Percentiles rank a stretch among this genome's conserved stretches.
These are phyloP conservation scores for Fusarium armeniacum DNA, from an alignment of 2,329 filamentous ascomycete genomes.

Conservation along the genomic window DNA sequence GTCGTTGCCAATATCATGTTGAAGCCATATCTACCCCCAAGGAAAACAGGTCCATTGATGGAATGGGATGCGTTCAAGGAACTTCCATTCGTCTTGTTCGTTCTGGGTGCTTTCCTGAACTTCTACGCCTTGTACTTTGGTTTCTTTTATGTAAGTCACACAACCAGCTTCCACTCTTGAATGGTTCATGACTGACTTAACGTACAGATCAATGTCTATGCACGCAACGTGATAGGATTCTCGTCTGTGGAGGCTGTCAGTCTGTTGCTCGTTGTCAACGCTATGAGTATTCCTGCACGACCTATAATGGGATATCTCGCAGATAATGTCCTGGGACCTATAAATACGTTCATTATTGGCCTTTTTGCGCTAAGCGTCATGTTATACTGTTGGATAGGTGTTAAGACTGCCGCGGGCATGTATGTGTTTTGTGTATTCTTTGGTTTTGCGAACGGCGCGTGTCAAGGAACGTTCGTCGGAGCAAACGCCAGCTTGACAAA, in stretches of 20 bases:
- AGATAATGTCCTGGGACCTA: constrained; percentile 65
- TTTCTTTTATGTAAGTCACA: constrained; percentile 60
- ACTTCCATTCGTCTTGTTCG: constrained; percentile 66
- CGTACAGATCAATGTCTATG: constrained; percentile 60
- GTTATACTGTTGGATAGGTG: constrained; percentile 52
- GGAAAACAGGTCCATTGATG: constrained; percentile 65
- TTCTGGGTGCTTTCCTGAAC: constrained; percentile 63
- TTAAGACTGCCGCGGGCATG: constrained; percentile 47
- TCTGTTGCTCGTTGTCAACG: constrained; percentile 76
- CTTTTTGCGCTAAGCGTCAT: constrained; percentile 50
- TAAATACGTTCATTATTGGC: constrained; percentile 60
- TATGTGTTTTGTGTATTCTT: constrained; percentile 52
- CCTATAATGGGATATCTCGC: constrained; percentile 71
- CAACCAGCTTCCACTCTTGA: constrained; percentile 48
- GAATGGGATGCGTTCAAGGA: constrained; percentile 72
- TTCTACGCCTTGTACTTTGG: constrained; percentile 58
- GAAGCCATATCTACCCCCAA: constrained; percentile 62
- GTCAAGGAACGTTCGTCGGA: constrained; percentile 54
- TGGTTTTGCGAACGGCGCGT: constrained; percentile 48
- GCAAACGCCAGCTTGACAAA: constrained; percentile 58
- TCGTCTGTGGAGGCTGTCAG: constrained; percentile 65
- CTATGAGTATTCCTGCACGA: constrained; percentile 70
- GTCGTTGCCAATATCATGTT: constrained; percentile 57
- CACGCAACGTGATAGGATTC: constrained; percentile 56
- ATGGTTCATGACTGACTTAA: constrained; percentile 12